Evolutionary conservation across 2,329 filamentous ascomycete genomes (phyloP).

Genomic region (Truncatella angustata): DNA sequence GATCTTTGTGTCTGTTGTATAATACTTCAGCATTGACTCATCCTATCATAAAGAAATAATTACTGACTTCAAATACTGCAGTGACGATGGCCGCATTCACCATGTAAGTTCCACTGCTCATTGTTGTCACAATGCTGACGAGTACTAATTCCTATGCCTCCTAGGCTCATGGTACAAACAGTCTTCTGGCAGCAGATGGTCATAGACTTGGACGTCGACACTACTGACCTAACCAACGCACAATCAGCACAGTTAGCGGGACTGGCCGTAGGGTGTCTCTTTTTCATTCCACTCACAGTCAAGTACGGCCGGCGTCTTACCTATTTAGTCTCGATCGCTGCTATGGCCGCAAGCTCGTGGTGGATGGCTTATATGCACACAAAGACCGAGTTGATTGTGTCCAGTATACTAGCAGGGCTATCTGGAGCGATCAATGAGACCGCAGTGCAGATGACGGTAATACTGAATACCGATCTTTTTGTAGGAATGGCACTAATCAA

Average conservation of each 20-base stretch:
- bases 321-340: slow-evolving; percentile 24
- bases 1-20: too few species aligned
- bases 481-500: not conserved
- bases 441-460: slow-evolving; percentile 35
- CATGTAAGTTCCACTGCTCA: slow-evolving; percentile 4
- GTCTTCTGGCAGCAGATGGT: slow-evolving; percentile 34
- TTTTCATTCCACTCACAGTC: slow-evolving; percentile 32
- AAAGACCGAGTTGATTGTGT: slow-evolving; percentile 22
- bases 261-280: slow-evolving; percentile 30
- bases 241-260: slow-evolving; percentile 29
- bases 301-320: slow-evolving; percentile 32
- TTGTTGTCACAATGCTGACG: too few species aligned
- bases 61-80: too few species aligned
- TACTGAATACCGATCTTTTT: not conserved
- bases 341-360: slow-evolving; percentile 20
- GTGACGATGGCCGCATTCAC: slow-evolving; percentile 28
- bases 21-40: too few species aligned
- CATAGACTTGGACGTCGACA: slow-evolving; percentile 25
- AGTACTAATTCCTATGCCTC: too few species aligned
- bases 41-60: too few species aligned
- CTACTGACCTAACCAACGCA: slow-evolving; percentile 22
- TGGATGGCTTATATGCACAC: slow-evolving; percentile 22
- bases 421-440: slow-evolving; percentile 38
- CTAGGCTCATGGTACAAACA: slow-evolving; percentile 21
- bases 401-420: slow-evolving; percentile 28